Evolutionary conservation across 768 basidiomycete species (phyloP).

Genomic region (Rhizopogon vinicolor): DNA sequence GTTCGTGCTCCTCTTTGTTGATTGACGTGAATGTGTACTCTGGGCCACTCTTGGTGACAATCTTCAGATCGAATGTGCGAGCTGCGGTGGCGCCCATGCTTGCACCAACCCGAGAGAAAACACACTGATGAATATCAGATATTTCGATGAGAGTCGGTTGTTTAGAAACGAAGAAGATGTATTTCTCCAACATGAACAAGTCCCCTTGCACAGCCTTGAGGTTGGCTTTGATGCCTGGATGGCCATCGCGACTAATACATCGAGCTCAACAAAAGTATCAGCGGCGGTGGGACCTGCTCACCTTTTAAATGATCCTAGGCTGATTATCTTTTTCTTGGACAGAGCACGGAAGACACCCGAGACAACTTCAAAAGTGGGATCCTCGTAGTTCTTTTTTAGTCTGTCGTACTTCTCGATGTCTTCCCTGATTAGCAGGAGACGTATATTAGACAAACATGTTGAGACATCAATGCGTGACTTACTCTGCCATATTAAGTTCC

Average conservation of each 20-base stretch:
- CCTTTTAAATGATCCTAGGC: conserved; percentile 85
- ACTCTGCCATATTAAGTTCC: conserved; percentile 92
- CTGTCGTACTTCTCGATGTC: conserved; percentile 76
- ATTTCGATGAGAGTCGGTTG: conserved; percentile 89
- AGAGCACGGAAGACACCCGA: conserved; percentile 91
- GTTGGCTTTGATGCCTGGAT: conserved; percentile 96
- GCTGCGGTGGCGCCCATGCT: conserved; percentile 79
- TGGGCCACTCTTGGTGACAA: conserved; percentile 78
- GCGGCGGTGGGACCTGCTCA: conserved; percentile 20
- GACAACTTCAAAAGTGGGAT: conserved; percentile 92
- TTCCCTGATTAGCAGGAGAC: conserved; percentile 42
- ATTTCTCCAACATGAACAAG: conserved; percentile 97
- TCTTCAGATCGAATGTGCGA: conserved; percentile 90
- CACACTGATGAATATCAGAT: conserved; percentile 81
- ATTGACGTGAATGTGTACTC: conserved; percentile 91
- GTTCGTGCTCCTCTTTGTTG: conserved; percentile 92
- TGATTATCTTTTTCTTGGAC: conserved; percentile 87
- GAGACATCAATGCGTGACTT: conserved; percentile 24
- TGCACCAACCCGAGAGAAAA: conserved; percentile 91
- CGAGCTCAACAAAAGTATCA: neutral
- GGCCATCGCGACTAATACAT: conserved; percentile 68
- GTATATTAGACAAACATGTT: neutral
- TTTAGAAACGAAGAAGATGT: conserved; percentile 96
- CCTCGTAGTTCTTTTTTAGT: conserved; percentile 91
- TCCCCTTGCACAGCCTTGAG: conserved; percentile 96